These are phyloP conservation scores for Saturnispora besseyi DNA, from an alignment of 805 yeast genomes.

Conservation along the genomic window DNA sequence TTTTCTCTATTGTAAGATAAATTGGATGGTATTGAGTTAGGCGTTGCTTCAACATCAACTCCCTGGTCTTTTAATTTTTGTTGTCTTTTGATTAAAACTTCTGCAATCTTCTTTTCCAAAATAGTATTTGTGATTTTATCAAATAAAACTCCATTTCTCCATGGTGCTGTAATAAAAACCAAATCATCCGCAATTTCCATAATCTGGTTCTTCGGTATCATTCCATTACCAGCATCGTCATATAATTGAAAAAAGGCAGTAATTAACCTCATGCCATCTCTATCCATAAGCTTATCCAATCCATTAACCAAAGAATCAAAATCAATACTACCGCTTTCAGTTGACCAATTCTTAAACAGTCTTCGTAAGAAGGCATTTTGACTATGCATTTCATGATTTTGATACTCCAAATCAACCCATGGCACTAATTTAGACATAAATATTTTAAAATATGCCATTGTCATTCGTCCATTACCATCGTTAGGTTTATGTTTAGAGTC, in stretches of 20 bases:
- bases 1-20: constrained; percentile 54
- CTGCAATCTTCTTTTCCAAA: constrained; percentile 62
- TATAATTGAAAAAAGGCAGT: constrained; percentile 74
- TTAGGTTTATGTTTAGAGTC: constrained; percentile 55
- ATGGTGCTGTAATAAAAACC: constrained; percentile 71
- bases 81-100: constrained; percentile 41
- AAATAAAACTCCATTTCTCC: constrained; percentile 63
- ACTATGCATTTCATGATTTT: constrained; percentile 17
- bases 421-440: constrained; percentile 76
- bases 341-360: constrained; percentile 65
- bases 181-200: constrained; percentile 82
- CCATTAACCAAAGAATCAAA: constrained; percentile 68
- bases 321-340: constrained; percentile 47
- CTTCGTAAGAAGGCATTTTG: constrained; percentile 47
- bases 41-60: constrained; percentile 23
- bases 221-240: constrained; percentile 50
- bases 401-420: constrained; percentile 45
- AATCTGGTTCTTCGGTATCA: constrained; percentile 69
- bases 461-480: constrained; percentile 61
- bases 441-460: constrained; percentile 55
- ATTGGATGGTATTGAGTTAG: constrained; percentile 45
- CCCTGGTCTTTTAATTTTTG: constrained; percentile 25
- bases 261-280: constrained; percentile 70
- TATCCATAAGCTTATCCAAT: constrained; percentile 55
- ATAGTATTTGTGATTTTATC: constrained; percentile 56